Evolutionary conservation across 1,284 basidiomycete genomes (phyloP), one percentile per base, ranked within the genome.

Genomic region (Irpex lacteus): DNA sequence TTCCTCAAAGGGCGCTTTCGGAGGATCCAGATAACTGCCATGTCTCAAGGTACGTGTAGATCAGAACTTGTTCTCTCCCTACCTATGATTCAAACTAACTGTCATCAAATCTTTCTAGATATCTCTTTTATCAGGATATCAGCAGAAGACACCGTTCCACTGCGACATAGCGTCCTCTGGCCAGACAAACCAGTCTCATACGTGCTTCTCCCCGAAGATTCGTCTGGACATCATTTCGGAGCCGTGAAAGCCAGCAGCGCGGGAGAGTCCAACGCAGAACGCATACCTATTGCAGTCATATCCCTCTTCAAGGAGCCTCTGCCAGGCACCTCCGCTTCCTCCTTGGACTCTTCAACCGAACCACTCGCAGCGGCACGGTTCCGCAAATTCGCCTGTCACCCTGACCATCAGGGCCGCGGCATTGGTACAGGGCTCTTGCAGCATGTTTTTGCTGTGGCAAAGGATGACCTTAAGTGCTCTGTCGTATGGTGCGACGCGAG

Each of bases 121-220:
- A 60, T 68, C n/a, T 15, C 61, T 21, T 68, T 72, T 47, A 67
- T 63, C 11, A 73, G 68, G 59, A 82, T 82, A 65, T 65, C 72
- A 11, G 71, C 76, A 32, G 75, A 80, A 37, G 71, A 81, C 53
- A 87, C 86, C 0, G 69, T 85, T 36, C 67, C 76, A 2, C 78
- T 88, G 50, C 82, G 86, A 36, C 86, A 86, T 70, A 75, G 79
- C 15, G 82, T 89, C 7, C 77, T 87, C 19, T 89, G 85, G 84
- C 84, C 86, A 4, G 71, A 82, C 68, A 77, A 79, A 65, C 79
- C 82, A 4, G 70, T 82, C 8, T 77, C 80, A 59, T 76, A 83
- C 67, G 82, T 88, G 60, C 77, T 74, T 52, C 77, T 87, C 2
- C 78, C 82, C 5, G 85, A 86, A 66, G 85, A 87, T 67, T 73